A percentile compares a stretch with the other conserved stretches of the same genome.
Evolutionary conservation across 2,329 filamentous ascomycete genomes (phyloP).

Genomic region (Diaporthe helianthi): DNA sequence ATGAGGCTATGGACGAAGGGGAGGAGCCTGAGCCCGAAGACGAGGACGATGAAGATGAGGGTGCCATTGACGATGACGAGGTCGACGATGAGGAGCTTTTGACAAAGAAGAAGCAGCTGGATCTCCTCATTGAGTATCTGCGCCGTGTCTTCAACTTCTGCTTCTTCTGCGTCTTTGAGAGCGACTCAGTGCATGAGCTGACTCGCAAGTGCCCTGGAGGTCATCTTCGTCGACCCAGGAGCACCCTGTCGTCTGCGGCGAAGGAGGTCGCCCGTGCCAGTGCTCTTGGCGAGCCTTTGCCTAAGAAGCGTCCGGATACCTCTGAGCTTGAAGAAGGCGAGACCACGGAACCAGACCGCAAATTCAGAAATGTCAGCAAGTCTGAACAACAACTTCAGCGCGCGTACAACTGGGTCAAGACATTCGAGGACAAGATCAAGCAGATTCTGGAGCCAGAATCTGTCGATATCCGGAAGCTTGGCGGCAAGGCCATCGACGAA

Average conservation of each 20-base stretch:
- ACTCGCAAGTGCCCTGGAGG: constrained; percentile 95
- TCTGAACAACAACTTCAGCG: constrained; percentile 90
- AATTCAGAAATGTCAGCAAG: constrained; percentile 75
- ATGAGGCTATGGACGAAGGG: constrained; percentile 67
- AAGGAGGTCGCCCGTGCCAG: constrained; percentile 87
- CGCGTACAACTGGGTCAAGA: constrained; percentile 98
- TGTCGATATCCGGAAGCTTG: constrained; percentile 87
- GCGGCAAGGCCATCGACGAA: constrained; percentile 85
- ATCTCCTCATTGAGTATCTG: constrained; percentile 94
- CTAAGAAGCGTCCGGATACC: constrained; percentile 75
- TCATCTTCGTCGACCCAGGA: constrained; percentile 90
- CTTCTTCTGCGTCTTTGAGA: constrained; percentile 99
- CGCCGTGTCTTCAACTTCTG: constrained; percentile 98
- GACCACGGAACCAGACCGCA: constrained; percentile 72
- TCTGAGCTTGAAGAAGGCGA: constrained; percentile 70
- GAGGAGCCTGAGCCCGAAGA: constrained; percentile 71
- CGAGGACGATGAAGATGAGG: constrained; percentile 83
- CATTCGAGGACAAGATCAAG: constrained; percentile 94
- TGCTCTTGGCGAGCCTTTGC: constrained; percentile 82
- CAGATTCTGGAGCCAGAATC: constrained; percentile 91
- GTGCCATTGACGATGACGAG: constrained; percentile 80
- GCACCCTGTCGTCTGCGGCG: constrained; percentile 81
- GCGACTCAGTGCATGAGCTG: constrained; percentile 94
- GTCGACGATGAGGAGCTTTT: constrained; percentile 89
- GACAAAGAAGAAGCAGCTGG: constrained; percentile 94